Evolutionary conservation across 2,329 filamentous ascomycete species (phyloP).

Genomic region (Bipolaris sorokiniana): DNA sequence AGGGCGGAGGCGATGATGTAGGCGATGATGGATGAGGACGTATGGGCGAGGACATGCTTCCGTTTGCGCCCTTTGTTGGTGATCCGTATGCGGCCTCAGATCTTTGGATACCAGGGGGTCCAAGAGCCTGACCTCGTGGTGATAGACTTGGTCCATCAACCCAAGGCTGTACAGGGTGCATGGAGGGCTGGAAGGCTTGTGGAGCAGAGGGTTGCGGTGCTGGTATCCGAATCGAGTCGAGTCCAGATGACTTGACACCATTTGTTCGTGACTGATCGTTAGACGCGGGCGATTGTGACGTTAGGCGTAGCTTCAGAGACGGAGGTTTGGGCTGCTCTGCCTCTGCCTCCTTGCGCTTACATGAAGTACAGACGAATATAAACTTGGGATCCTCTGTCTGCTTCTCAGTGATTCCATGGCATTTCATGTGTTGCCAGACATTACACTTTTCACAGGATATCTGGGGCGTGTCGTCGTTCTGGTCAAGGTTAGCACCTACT

Average conservation of each 20-base stretch:
- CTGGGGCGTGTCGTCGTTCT: conserved; percentile 92
- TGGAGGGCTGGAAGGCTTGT: conserved; percentile 27
- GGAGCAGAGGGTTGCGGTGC: conserved; percentile 17
- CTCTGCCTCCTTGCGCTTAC: conserved; percentile 71
- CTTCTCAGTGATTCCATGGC: conserved; percentile 76
- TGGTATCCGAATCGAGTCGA: conserved; percentile 34
- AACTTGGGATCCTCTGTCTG: conserved; percentile 80
- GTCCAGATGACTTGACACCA: conserved; percentile 18
- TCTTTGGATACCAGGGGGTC: conserved; percentile 50
- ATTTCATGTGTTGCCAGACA: conserved; percentile 96
- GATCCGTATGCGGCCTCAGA: conserved; percentile 48
- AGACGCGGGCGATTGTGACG: conserved; percentile 55
- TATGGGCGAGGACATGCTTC: conserved; percentile 36
- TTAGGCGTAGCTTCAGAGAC: conserved; percentile 64
- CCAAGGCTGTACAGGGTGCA: conserved; percentile 36
- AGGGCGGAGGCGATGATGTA: conserved; percentile 45
- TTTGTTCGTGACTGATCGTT: conserved; percentile 23
- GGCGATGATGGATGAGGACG: conserved; percentile 32
- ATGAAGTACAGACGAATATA: conserved; percentile 81
- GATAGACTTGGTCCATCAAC: conserved; percentile 54
- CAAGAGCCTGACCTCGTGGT: conserved; percentile 53
- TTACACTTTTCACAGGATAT: conserved; percentile 93
- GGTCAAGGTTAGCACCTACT: conserved; percentile 22
- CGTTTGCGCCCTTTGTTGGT: conserved; percentile 34
- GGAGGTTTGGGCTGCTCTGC: conserved; percentile 67